Conservation (phyloP, 192 early-diverging fungal genomes). For the Linnemannia schmuckeri region DNA sequence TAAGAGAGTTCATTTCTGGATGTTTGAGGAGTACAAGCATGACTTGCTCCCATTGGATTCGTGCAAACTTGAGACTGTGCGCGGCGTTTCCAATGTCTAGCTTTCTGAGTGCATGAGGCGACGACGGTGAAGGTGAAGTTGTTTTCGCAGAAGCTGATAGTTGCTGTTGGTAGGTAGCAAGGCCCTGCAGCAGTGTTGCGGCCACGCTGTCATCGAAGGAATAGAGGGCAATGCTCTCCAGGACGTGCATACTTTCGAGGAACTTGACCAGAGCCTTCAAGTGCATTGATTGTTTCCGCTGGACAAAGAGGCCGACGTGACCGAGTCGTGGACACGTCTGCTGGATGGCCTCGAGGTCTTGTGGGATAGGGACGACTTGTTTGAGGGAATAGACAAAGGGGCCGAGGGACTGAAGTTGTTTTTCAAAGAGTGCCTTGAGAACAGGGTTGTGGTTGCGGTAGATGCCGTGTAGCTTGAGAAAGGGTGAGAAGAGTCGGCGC, state of each 20-base stretch:
- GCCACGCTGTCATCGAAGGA: conserved; percentile 11
- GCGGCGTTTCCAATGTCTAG: conserved; percentile 17
- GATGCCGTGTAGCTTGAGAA: conserved; percentile 24
- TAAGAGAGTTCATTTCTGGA: neutral
- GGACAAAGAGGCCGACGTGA: conserved; percentile 13
- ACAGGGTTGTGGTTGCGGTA: conserved; percentile 16
- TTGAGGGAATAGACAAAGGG: conserved; percentile 26
- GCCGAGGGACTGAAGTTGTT: conserved; percentile 25
- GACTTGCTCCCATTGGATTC: conserved; percentile 13
- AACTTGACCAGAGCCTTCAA: conserved; percentile 11
- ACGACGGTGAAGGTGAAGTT: neutral
- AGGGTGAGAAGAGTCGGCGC: conserved; percentile 26
- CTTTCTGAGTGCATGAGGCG: neutral
- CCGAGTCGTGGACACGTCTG: conserved; percentile 19
- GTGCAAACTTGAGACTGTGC: neutral
- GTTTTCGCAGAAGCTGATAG: neutral
- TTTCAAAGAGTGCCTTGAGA: conserved; percentile 17
- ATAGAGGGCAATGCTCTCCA: conserved; percentile 22
- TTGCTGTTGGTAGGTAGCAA: conserved; percentile 2
- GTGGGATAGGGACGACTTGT: conserved; percentile 13
- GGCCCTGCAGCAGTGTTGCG: neutral
- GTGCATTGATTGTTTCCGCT: conserved; percentile 2
- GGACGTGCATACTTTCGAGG: conserved; percentile 4
- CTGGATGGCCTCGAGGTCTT: conserved; percentile 15
- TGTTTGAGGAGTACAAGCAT: conserved; percentile 13